A percentile compares a stretch with the other conserved stretches of the same genome.
Conservation (phyloP, 2,329 filamentous ascomycete species). For the Sclerotinia spermophila region DNA sequence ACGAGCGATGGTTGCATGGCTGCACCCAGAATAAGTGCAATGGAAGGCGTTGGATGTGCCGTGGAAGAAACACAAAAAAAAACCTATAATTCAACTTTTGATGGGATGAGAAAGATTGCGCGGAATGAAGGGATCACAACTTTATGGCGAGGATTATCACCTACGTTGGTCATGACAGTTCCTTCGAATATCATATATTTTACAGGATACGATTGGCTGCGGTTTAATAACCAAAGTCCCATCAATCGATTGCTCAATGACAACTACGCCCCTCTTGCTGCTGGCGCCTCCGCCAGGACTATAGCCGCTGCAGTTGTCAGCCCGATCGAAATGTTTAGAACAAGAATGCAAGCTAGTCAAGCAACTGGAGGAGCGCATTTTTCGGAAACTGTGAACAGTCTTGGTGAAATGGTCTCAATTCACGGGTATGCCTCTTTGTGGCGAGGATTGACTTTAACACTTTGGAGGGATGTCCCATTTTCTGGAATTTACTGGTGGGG, state of each 20-base stretch:
- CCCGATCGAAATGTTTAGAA: slow-evolving; percentile 91
- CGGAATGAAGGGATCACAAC: slow-evolving; percentile 84
- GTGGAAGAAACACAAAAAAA: slow-evolving; percentile 81
- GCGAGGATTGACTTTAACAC: slow-evolving; percentile 82
- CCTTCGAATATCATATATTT: slow-evolving; percentile 98
- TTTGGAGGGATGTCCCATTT: slow-evolving; percentile 97
- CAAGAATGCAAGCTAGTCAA: slow-evolving; percentile 78
- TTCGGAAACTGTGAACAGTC: slow-evolving; percentile 69
- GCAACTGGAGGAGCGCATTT: slow-evolving; percentile 63
- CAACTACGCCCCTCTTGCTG: slow-evolving; percentile 72
- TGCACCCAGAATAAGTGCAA: slow-evolving; percentile 28
- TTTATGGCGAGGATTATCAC: slow-evolving; percentile 90
- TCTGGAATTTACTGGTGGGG: slow-evolving; percentile 98
- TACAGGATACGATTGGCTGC: slow-evolving; percentile 93
- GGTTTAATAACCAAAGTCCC: slow-evolving; percentile 69
- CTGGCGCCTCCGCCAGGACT: slow-evolving; percentile 73
- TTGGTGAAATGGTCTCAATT: slow-evolving; percentile 72
- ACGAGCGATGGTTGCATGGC: slow-evolving; percentile 52
- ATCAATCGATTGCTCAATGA: slow-evolving; percentile 62
- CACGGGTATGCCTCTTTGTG: slow-evolving; percentile 81
- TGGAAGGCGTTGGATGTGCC: slow-evolving; percentile 58
- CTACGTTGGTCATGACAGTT: slow-evolving; percentile 88
- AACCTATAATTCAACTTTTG: slow-evolving; percentile 85
- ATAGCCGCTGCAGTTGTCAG: slow-evolving; percentile 79
- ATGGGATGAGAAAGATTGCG: slow-evolving; percentile 90